Evolutionary conservation across 2,329 filamentous ascomycete species (phyloP).

Genomic region (Calonectria ilicicola): DNA sequence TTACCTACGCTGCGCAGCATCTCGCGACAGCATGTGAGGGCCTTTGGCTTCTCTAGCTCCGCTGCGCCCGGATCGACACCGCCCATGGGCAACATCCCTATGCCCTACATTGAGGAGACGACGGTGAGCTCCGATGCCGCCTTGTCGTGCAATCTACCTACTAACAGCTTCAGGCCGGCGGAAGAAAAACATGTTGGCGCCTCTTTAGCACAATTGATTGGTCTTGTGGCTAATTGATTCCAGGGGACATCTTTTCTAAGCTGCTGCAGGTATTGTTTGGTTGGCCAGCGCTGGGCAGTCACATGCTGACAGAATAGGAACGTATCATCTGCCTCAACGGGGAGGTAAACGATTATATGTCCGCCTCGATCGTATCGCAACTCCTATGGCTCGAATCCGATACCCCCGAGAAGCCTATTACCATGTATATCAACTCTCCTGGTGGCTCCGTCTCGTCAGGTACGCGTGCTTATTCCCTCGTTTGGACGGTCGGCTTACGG

Average conservation of each 20-base stretch:
- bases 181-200: slow-evolving; percentile 79
- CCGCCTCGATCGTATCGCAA: slow-evolving; percentile 94
- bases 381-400: slow-evolving; percentile 98
- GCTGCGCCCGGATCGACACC: slow-evolving; percentile 41
- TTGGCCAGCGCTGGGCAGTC: neutral
- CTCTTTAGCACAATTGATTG: neutral
- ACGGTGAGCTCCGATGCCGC: slow-evolving; percentile 47
- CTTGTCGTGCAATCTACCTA: neutral
- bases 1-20: slow-evolving; percentile 50
- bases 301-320: slow-evolving; percentile 66
- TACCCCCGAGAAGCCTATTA: slow-evolving; percentile 93
- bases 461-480: slow-evolving; percentile 34
- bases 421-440: slow-evolving; percentile 97
- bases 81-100: slow-evolving; percentile 59
- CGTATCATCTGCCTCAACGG: slow-evolving; percentile 95
- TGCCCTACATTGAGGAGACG: slow-evolving; percentile 68
- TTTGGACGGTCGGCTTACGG: slow-evolving; percentile 16
- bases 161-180: slow-evolving; percentile 71
- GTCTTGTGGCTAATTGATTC: slow-evolving; percentile 32
- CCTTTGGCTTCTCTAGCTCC: slow-evolving; percentile 57
- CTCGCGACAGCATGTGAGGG: slow-evolving; percentile 50
- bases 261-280: slow-evolving; percentile 72
- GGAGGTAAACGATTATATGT: slow-evolving; percentile 88
- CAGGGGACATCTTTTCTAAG: slow-evolving; percentile 87
- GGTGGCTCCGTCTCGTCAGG: slow-evolving; percentile 88